phyloP scores from a whole-genome alignment of 352 stramenopile genomes.

The Phytophthora kernoviae region DNA sequence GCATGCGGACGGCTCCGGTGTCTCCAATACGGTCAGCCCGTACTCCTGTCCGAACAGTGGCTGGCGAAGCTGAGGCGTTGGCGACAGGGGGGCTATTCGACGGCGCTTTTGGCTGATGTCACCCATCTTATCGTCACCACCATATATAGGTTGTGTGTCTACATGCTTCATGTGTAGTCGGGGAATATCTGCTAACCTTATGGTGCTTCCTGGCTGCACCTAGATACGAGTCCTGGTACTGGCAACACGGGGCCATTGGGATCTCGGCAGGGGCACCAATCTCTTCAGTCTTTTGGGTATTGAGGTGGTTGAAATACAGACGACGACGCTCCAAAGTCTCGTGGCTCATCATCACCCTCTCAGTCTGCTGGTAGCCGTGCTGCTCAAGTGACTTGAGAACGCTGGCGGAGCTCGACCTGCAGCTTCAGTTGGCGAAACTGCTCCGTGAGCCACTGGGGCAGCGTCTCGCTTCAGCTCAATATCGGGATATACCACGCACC shows the following conservation, averaged over 20 bases:
- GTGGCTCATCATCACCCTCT: not conserved
- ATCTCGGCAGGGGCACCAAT: conserved; percentile 17
- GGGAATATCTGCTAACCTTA: conserved; percentile 7
- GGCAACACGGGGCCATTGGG: not conserved
- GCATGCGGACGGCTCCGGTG: conserved; percentile 11
- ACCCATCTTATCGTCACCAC: not conserved
- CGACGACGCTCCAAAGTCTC: conserved; percentile 8
- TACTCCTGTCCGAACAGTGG: conserved; percentile 22
- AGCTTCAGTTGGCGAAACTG: too few species aligned
- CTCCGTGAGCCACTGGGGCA: not conserved
- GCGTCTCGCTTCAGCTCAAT: not conserved
- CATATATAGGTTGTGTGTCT: conserved; percentile 5
- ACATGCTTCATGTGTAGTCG: not conserved
- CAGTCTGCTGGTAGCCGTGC: not conserved
- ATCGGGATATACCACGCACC: conserved; percentile 9
- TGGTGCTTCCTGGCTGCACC: conserved; percentile 8
- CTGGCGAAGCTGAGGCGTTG: not conserved
- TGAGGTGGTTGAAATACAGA: conserved; percentile 17
- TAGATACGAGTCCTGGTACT: not conserved
- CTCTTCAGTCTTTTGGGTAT: conserved; percentile 23
- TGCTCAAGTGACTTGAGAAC: not conserved
- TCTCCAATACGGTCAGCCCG: conserved; percentile 18
- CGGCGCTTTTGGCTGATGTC: conserved; percentile 16
- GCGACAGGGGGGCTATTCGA: conserved; percentile 8
- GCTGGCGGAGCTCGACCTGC: not conserved